Percentiles rank a stretch among this genome's conserved stretches.
Conservation (phyloP, 768 basidiomycete species). For the Amyloporia xantha region DNA sequence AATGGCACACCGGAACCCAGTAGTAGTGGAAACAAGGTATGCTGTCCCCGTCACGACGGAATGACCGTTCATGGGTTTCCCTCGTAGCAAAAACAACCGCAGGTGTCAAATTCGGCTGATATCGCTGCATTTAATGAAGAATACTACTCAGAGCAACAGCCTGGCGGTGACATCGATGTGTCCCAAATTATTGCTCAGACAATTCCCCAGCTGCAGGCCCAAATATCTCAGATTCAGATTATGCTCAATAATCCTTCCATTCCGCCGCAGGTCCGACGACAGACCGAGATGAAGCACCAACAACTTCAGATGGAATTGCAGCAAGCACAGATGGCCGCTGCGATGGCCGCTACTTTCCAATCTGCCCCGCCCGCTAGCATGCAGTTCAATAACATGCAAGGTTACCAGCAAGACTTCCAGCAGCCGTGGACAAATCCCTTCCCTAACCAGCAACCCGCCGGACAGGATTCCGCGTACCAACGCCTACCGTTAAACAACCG, state of each 20-base stretch:
- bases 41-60: no score
- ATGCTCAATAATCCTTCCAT: conserved; percentile 77
- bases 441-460: conserved; percentile 56
- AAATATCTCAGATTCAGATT: conserved; percentile 71
- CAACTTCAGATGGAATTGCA: conserved; percentile 73
- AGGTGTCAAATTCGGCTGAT: background rate
- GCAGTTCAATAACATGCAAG: conserved; percentile 29
- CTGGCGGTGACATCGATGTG: conserved; percentile 59
- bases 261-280: conserved; percentile 65
- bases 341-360: conserved; percentile 41
- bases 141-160: conserved; percentile 67
- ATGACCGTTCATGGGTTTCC: background rate
- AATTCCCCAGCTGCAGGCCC: conserved; percentile 80
- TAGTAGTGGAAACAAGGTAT: conserved; percentile 10
- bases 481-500: conserved; percentile 77
- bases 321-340: conserved; percentile 70
- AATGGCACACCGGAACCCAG: conserved; percentile 3
- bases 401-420: conserved; percentile 31
- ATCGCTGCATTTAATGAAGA: conserved; percentile 38
- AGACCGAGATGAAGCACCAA: conserved; percentile 78
- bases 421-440: conserved; percentile 46
- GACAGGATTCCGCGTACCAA: conserved; percentile 83
- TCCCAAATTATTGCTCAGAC: conserved; percentile 64
- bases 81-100: background rate
- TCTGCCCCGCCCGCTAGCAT: conserved; percentile 31